Conservation (phyloP, 83 land plant species). For the Picea abies region DNA sequence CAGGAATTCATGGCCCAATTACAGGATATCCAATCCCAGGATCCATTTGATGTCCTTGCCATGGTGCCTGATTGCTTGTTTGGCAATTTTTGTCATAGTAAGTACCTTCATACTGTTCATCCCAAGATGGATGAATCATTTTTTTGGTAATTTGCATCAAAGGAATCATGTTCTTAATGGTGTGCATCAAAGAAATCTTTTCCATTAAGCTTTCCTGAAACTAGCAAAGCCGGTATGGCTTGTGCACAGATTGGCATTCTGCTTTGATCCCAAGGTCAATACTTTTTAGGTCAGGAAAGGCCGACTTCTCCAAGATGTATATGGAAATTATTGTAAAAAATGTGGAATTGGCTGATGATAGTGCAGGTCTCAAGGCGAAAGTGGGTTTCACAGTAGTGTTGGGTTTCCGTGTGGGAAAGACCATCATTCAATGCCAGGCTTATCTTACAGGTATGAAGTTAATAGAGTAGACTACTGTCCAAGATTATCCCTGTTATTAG, state of each 20-base stretch:
- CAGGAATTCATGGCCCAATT: no score
- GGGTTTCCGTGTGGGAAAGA: slow-evolving; percentile 69
- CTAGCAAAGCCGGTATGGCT: slow-evolving; percentile 81
- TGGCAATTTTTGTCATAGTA: slow-evolving; percentile 74
- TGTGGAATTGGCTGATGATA: slow-evolving; percentile 37
- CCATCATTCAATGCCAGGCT: slow-evolving; percentile 63
- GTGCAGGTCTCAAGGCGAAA: slow-evolving; percentile 30
- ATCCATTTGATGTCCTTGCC: slow-evolving; percentile 54
- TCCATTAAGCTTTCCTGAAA: slow-evolving; percentile 73
- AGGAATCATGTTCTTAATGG: slow-evolving; percentile 60
- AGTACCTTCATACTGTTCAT: slow-evolving; percentile 69
- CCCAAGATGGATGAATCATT: slow-evolving; percentile 81
- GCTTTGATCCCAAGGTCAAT: slow-evolving; percentile 67
- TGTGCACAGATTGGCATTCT: slow-evolving; percentile 69
- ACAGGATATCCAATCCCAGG: no score
- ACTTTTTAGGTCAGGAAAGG: slow-evolving; percentile 72
- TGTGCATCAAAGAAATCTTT: slow-evolving; percentile 74
- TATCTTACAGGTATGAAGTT: slow-evolving; percentile 65
- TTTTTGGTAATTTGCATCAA: slow-evolving; percentile 80
- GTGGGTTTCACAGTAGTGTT: slow-evolving; percentile 89
- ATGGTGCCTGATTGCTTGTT: slow-evolving; percentile 72
- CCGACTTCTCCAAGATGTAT: slow-evolving; percentile 77
- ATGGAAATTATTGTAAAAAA: slow-evolving; percentile 79
- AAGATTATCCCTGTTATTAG: no score
- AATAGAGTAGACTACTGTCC: not conserved